Conservation (phyloP, 371 early-diverging fungal genomes). For the Capillidium rhysosporum region DNA sequence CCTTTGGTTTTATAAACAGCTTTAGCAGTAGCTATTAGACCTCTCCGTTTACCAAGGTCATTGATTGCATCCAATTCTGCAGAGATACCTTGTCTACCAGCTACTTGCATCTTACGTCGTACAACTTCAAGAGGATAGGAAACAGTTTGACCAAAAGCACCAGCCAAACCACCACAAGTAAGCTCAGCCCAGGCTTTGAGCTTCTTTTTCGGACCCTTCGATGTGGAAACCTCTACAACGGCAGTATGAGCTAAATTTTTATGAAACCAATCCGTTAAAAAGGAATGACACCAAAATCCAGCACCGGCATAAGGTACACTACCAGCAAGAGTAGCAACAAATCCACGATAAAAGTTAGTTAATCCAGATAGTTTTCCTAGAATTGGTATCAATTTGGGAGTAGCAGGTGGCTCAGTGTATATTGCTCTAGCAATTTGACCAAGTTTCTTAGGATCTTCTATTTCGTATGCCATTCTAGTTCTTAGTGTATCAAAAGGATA, state of each 20-base stretch:
- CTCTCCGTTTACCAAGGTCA: conserved; percentile 3
- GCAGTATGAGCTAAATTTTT: conserved; percentile 15
- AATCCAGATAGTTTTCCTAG: conserved; percentile 12
- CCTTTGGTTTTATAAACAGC: conserved; percentile 42
- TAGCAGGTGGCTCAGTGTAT: conserved; percentile 27
- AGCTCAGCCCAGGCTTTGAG: conserved; percentile 56
- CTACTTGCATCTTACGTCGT: conserved; percentile 79
- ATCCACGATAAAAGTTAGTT: conserved; percentile 82
- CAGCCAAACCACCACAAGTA: conserved; percentile 60
- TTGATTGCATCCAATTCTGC: conserved; percentile 15
- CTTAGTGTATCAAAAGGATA: conserved; percentile 90
- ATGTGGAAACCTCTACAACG: conserved; percentile 6
- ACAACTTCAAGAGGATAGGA: conserved; percentile 84
- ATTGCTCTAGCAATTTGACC: conserved; percentile 20
- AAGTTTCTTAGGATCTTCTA: conserved; percentile 20
- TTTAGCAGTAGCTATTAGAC: conserved; percentile 30
- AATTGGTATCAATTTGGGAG: neutral
- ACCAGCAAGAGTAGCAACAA: conserved; percentile 70
- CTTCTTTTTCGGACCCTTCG: conserved; percentile 12
- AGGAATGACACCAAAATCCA: conserved; percentile 58
- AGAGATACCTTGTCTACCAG: conserved; percentile 29
- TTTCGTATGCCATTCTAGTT: conserved; percentile 80
- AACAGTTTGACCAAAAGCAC: conserved; percentile 61
- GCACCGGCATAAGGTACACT: conserved; percentile 95
- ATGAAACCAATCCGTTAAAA: conserved; percentile 30